phyloP scores from a whole-genome alignment of 768 basidiomycete species.

The Tricholoma sp. region DNA sequence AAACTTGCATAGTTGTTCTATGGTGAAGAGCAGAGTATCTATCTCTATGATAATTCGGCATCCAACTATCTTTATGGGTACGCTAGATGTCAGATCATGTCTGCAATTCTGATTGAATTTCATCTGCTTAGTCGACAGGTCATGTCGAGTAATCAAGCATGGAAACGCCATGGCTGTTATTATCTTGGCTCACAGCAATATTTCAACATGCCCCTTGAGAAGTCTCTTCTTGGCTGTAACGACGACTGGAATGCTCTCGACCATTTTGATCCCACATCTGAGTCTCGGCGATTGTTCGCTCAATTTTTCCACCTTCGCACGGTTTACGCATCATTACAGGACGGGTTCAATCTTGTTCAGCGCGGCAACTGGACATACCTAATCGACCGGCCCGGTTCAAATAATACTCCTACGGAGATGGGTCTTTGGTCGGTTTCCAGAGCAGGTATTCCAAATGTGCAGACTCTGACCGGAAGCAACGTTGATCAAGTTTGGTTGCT shows the following conservation, averaged over 20 bases:
- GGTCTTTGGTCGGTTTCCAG: conserved; percentile 84
- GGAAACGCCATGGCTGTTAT: conserved; percentile 94
- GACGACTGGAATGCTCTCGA: conserved; percentile 93
- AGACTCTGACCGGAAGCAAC: conserved; percentile 56
- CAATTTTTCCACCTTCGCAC: conserved; percentile 70
- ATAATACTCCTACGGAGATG: conserved; percentile 74
- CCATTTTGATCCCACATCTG: conserved; percentile 89
- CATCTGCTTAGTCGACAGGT: conserved; percentile 69
- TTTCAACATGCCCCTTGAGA: conserved; percentile 88
- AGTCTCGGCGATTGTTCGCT: conserved; percentile 66
- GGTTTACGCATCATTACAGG: conserved; percentile 71
- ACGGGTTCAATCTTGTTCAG: conserved; percentile 82
- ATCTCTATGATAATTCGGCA: conserved; percentile 83
- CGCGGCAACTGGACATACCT: conserved; percentile 80
- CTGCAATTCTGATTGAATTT: not conserved
- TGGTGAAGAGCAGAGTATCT: conserved; percentile 91
- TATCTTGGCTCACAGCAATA: conserved; percentile 86
- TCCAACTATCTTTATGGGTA: conserved; percentile 89
- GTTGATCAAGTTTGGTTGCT: conserved; percentile 77
- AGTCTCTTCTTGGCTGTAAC: conserved; percentile 72
- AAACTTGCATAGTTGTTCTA: conserved; percentile 57
- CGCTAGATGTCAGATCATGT: conserved; percentile 13
- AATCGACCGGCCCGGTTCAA: conserved; percentile 83
- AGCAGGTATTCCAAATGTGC: conserved; percentile 50
- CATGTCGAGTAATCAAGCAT: conserved; percentile 80